Evolutionary conservation across 768 basidiomycete genomes (phyloP).

Genomic region (Hemileccinum rubropunctum): DNA sequence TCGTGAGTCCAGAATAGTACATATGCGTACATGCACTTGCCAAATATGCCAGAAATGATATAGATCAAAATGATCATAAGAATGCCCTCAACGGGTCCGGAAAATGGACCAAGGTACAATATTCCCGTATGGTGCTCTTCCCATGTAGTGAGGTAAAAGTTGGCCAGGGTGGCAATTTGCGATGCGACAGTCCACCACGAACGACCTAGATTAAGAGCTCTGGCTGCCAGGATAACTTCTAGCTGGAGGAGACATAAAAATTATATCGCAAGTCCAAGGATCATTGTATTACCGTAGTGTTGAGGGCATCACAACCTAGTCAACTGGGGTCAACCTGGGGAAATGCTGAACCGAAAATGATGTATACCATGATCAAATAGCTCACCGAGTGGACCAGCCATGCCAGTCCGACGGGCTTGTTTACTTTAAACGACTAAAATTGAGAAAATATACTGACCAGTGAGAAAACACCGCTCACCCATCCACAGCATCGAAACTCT

Average conservation of each 20-base stretch:
- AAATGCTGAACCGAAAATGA: not conserved
- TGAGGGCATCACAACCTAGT: constrained; percentile 86
- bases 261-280: not conserved
- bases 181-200: constrained; percentile 98
- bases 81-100: constrained; percentile 96
- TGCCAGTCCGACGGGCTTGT: constrained; percentile 92
- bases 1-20: not conserved
- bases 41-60: constrained; percentile 72
- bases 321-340: not conserved
- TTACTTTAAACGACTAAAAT: constrained; percentile 49
- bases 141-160: constrained; percentile 76
- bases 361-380: constrained; percentile 93
- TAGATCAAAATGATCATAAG: constrained; percentile 79
- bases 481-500: constrained; percentile 86
- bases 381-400: constrained; percentile 97
- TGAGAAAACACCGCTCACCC: constrained; percentile 47
- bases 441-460: constrained; percentile 3
- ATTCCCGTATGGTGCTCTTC: constrained; percentile 90
- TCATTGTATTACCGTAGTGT: constrained; percentile 69
- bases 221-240: constrained; percentile 76
- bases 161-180: constrained; percentile 65
- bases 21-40: constrained; percentile 34
- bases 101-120: constrained; percentile 89
- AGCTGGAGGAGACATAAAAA: constrained; percentile 48
- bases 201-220: constrained; percentile 87